Percentiles rank a stretch among this genome's conserved stretches.
Evolutionary conservation across 1,139 yeast genomes (phyloP).

Genomic region (Geotrichum restrictum): DNA sequence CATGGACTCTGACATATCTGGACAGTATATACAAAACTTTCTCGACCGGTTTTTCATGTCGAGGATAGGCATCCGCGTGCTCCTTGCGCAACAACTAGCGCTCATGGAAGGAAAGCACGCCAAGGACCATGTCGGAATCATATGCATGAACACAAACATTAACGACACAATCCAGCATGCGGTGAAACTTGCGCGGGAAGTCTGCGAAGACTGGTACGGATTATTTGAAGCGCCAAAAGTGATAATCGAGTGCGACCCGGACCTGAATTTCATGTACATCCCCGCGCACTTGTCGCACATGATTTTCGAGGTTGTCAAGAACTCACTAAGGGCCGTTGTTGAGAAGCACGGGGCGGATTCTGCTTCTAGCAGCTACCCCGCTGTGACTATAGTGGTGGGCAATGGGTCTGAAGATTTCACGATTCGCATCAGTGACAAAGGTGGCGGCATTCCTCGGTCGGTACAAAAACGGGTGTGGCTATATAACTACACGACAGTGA

Average conservation of each 20-base stretch:
- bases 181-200: conserved; percentile 76
- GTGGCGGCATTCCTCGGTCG: conserved; percentile 77
- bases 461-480: conserved; percentile 78
- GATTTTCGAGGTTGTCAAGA: conserved; percentile 80
- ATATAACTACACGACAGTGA: conserved; percentile 72
- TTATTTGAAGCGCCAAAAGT: conserved; percentile 77
- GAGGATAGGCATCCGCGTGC: conserved; percentile 80
- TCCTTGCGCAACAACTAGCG: conserved; percentile 83
- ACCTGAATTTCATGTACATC: conserved; percentile 76
- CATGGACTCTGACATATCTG: conserved; percentile 28
- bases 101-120: conserved; percentile 56
- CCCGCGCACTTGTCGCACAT: conserved; percentile 86
- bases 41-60: conserved; percentile 80
- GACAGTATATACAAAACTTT: conserved; percentile 64
- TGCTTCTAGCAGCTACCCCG: conserved; percentile 52
- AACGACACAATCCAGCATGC: conserved; percentile 78
- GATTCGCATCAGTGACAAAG: conserved; percentile 75
- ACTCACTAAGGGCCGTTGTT: conserved; percentile 77
- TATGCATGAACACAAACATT: conserved; percentile 74
- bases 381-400: conserved; percentile 69
- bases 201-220: conserved; percentile 83
- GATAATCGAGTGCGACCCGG: conserved; percentile 63
- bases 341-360: conserved; percentile 54
- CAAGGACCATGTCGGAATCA: conserved; percentile 71
- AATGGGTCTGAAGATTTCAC: conserved; percentile 80